Conservation (phyloP, 345 rosid species). For the Mercurialis annua region DNA sequence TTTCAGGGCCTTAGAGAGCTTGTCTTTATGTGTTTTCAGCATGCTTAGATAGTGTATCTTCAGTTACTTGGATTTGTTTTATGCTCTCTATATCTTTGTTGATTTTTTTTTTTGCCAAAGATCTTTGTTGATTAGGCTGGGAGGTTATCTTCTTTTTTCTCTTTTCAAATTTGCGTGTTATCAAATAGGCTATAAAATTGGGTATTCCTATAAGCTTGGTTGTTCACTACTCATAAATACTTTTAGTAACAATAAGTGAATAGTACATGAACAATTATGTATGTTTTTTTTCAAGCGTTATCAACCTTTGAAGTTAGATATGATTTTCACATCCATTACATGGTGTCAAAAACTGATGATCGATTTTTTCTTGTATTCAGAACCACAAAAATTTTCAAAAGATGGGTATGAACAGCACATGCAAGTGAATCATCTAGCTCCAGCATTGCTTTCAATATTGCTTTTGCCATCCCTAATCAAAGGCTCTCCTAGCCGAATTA, state of each 20-base stretch:
- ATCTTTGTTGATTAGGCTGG: not conserved
- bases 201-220: too few species aligned
- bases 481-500: slow-evolving; percentile 91
- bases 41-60: not conserved
- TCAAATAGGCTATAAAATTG: too few species aligned
- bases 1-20: too few species aligned
- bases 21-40: not conserved
- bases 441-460: slow-evolving; percentile 76
- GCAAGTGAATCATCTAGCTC: slow-evolving; percentile 99
- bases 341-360: slow-evolving; percentile 18
- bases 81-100: not conserved
- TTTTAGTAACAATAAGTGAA: too few species aligned
- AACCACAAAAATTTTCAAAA: slow-evolving; percentile 82
- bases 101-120: too few species aligned
- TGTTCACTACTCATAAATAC: too few species aligned
- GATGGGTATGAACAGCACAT: slow-evolving; percentile 90
- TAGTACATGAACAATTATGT: not conserved
- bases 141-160: not conserved
- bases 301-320: not conserved
- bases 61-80: not conserved
- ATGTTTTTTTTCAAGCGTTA: not conserved
- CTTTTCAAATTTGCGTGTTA: not conserved
- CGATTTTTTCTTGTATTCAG: slow-evolving; percentile 34
- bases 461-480: slow-evolving; percentile 89
- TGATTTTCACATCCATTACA: not conserved